These are phyloP conservation scores for Coprinopsis strossmayeri DNA, from an alignment of 768 basidiomycete species.

Conservation along the genomic window DNA sequence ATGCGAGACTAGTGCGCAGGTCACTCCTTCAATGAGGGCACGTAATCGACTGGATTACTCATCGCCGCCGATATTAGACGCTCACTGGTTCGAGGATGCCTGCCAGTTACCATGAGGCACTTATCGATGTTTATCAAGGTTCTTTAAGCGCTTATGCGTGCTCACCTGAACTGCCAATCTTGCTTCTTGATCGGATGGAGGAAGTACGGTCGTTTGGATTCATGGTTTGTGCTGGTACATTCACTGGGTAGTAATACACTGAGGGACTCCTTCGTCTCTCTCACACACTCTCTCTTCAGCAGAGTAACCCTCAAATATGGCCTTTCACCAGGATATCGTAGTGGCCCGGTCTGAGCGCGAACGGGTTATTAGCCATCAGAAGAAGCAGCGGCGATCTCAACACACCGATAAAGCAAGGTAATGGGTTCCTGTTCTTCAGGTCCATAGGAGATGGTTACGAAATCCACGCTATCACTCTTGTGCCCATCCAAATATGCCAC, in stretches of 20 bases:
- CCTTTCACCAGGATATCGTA: slow-evolving; percentile 62
- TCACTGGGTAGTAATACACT: no score
- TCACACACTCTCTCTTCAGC: no score
- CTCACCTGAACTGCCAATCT: no score
- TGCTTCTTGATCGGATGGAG: no score
- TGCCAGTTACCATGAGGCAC: background rate
- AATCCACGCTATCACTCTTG: slow-evolving; percentile 48
- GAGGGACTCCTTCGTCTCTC: no score
- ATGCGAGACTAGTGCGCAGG: no score
- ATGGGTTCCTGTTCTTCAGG: slow-evolving; percentile 45
- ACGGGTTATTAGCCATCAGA: slow-evolving; percentile 4
- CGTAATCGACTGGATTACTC: no score
- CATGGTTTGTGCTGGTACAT: no score
- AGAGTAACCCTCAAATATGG: background rate
- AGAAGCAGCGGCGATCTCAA: background rate
- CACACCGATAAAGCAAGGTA: slow-evolving; percentile 67
- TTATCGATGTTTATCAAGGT: background rate
- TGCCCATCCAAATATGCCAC: slow-evolving; percentile 81
- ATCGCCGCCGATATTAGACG: no score
- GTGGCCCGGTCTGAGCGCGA: slow-evolving; percentile 65
- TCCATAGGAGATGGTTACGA: slow-evolving; percentile 56
- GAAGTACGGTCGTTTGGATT: no score
- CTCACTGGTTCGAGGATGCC: background rate
- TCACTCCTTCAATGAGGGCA: no score
- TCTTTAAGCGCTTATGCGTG: no score